phyloP scores from a whole-genome alignment of 2,329 filamentous ascomycete genomes.

The Penicillium nordicum region DNA sequence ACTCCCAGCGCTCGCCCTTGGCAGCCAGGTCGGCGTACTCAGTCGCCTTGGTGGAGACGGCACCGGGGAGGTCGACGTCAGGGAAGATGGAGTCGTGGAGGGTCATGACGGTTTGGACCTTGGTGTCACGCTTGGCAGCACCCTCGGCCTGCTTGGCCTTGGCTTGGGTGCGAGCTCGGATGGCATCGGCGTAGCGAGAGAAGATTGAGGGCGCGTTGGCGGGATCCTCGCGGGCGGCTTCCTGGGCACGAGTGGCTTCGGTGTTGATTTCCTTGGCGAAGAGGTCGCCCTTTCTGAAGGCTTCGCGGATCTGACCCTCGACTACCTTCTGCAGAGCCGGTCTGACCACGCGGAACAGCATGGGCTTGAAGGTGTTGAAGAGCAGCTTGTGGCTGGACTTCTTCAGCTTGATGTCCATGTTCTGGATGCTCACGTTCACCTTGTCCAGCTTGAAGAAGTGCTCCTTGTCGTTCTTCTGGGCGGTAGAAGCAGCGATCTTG shows the following conservation, averaged over 20 bases:
- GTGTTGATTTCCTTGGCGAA: slow-evolving; percentile 73
- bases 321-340: slow-evolving; percentile 82
- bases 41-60: slow-evolving; percentile 88
- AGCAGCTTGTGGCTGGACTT: slow-evolving; percentile 93
- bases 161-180: slow-evolving; percentile 69
- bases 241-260: slow-evolving; percentile 71
- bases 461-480: slow-evolving; percentile 68
- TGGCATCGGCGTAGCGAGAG: slow-evolving; percentile 73
- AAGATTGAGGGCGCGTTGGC: slow-evolving; percentile 79
- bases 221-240: slow-evolving; percentile 65
- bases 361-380: slow-evolving; percentile 79
- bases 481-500: slow-evolving; percentile 81
- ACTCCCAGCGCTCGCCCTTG: slow-evolving; percentile 93
- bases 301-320: slow-evolving; percentile 84
- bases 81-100: slow-evolving; percentile 91
- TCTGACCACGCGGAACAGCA: slow-evolving; percentile 78
- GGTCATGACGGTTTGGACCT: slow-evolving; percentile 79
- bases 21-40: slow-evolving; percentile 84
- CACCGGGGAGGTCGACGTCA: slow-evolving; percentile 77
- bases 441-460: slow-evolving; percentile 95
- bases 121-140: slow-evolving; percentile 57
- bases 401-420: slow-evolving; percentile 84
- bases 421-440: slow-evolving; percentile 75
- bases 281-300: slow-evolving; percentile 70
- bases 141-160: slow-evolving; percentile 73